Percentiles rank a stretch among this genome's conserved stretches.
These are phyloP conservation scores for Cladosporium sp. DNA, from an alignment of 2,329 filamentous ascomycete species.

Conservation along the genomic window DNA sequence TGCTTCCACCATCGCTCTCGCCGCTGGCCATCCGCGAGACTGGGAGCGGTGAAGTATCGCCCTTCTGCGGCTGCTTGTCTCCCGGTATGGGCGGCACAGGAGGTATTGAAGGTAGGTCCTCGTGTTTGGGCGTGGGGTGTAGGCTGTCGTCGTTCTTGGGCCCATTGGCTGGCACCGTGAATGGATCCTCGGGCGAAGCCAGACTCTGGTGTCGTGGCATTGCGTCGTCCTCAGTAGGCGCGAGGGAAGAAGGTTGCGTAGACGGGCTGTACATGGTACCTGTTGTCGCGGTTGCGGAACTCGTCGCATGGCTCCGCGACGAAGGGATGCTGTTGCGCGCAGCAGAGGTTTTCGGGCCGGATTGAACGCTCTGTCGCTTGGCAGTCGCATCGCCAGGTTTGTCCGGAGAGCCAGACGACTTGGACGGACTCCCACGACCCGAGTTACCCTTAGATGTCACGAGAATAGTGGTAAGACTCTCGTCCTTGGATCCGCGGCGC, in stretches of 20 bases:
- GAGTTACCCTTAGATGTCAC: constrained; percentile 27
- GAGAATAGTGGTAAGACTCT: constrained; percentile 31
- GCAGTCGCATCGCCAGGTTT: constrained; percentile 9
- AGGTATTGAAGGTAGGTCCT: constrained; percentile 17
- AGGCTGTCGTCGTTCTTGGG: constrained; percentile 17
- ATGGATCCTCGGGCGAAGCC: constrained; percentile 18
- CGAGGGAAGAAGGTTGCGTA: constrained; percentile 30
- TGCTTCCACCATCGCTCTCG: constrained; percentile 2
- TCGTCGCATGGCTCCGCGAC: constrained; percentile 27
- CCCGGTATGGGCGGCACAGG: constrained; percentile 11
- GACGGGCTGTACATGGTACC: constrained; percentile 23
- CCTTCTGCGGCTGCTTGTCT: not conserved
- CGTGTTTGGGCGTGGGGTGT: constrained; percentile 19
- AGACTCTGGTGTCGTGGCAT: constrained; percentile 6
- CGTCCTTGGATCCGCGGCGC: constrained; percentile 30
- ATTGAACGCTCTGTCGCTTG: constrained; percentile 16
- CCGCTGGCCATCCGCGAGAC: constrained; percentile 1
- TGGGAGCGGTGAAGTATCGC: not conserved
- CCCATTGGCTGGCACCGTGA: constrained; percentile 18
- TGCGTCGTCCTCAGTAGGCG: constrained; percentile 23
- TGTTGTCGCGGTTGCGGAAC: constrained; percentile 26
- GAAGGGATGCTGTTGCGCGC: constrained; percentile 25
- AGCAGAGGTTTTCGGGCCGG: constrained; percentile 13
- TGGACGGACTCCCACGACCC: constrained; percentile 18
- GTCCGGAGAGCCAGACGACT: constrained; percentile 15